These are phyloP conservation scores for Choricystis sp. DNA, from an alignment of 139 green algal species.

Conservation along the genomic window DNA sequence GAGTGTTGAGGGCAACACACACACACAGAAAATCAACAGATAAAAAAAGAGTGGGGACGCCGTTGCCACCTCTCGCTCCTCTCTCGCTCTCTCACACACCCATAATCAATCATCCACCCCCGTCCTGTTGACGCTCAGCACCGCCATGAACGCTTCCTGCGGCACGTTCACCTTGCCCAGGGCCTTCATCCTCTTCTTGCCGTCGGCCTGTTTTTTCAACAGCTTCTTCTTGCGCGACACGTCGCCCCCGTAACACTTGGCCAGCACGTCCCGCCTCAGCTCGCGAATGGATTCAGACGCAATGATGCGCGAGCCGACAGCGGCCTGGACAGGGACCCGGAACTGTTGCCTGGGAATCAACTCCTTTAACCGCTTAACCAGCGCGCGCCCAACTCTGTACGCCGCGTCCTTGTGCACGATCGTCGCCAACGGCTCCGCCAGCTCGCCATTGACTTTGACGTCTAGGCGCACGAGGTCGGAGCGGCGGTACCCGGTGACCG, in stretches of 20 bases:
- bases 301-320: constrained; percentile 70
- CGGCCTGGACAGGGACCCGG: constrained; percentile 62
- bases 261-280: constrained; percentile 86
- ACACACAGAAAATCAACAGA: no score
- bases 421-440: constrained; percentile 60
- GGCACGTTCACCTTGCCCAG: constrained; percentile 79
- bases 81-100: background rate
- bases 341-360: constrained; percentile 91
- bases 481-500: constrained; percentile 52
- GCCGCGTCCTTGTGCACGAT: constrained; percentile 71
- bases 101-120: background rate
- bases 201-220: constrained; percentile 81
- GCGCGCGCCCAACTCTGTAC: constrained; percentile 35
- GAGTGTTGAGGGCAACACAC: background rate
- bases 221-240: constrained; percentile 89
- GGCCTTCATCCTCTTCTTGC: constrained; percentile 87
- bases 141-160: constrained; percentile 95
- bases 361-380: constrained; percentile 84
- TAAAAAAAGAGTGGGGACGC: background rate
- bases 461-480: constrained; percentile 87
- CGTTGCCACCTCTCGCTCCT: background rate
- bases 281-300: constrained; percentile 54
- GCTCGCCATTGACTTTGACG: constrained; percentile 79
- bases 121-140: constrained; percentile 65
- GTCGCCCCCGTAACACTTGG: constrained; percentile 83